phyloP scores from a whole-genome alignment of 495 filamentous ascomycete genomes.

The Lasiosphaeria miniovina region DNA sequence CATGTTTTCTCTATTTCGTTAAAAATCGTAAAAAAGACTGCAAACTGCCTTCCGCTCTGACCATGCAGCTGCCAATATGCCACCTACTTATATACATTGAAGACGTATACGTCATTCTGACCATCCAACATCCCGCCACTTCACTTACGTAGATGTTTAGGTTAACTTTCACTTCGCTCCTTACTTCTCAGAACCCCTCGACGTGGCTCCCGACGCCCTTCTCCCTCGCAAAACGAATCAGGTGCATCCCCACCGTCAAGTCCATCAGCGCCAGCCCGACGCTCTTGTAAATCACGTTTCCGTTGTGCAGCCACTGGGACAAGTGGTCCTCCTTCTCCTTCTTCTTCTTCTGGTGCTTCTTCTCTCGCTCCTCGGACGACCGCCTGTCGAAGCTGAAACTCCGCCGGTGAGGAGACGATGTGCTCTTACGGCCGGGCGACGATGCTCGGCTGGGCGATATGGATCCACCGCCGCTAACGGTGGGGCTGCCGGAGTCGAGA shows the following conservation, averaged over 20 bases:
- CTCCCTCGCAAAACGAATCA: constrained; percentile 70
- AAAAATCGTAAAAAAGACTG: too few species aligned
- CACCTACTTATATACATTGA: too few species aligned
- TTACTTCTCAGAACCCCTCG: constrained; percentile 57
- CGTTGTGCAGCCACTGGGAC: constrained; percentile 67
- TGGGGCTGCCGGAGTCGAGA: constrained; percentile 3
- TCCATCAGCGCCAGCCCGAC: constrained; percentile 83
- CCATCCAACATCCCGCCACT: too few species aligned
- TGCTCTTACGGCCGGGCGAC: constrained; percentile 19
- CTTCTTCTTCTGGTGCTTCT: constrained; percentile 22
- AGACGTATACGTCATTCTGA: too few species aligned
- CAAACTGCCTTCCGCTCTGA: too few species aligned
- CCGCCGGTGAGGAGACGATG: constrained; percentile 20
- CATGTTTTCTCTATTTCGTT: too few species aligned
- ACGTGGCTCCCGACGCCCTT: constrained; percentile 71
- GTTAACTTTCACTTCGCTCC: too few species aligned
- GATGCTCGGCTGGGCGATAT: constrained; percentile 28
- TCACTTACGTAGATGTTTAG: too few species aligned
- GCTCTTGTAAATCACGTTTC: constrained; percentile 86
- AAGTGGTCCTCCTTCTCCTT: constrained; percentile 53
- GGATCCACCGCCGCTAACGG: neutral
- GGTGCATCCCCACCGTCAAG: constrained; percentile 67
- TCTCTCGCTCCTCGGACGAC: neutral
- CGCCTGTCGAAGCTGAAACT: constrained; percentile 21
- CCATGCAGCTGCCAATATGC: too few species aligned